phyloP scores from a whole-genome alignment of 176 grass and related monocot species.

The Microstegium vimineum region DNA sequence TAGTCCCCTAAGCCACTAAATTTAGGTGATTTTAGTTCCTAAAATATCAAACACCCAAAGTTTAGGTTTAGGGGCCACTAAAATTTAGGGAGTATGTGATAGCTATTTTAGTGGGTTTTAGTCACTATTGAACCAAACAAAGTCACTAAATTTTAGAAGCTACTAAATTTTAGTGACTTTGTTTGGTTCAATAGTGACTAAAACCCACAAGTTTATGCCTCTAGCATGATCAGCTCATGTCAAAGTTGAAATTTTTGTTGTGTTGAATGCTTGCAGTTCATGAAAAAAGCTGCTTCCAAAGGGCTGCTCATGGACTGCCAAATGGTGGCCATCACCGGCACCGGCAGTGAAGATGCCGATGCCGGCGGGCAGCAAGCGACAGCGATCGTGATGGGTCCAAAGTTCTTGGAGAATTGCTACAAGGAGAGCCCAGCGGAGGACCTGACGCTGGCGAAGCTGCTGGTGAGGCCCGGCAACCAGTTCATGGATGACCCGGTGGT shows the following conservation, averaged over 20 bases:
- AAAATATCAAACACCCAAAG: too few species aligned
- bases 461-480: slow-evolving; percentile 31
- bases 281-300: slow-evolving; percentile 6
- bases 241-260: neutral
- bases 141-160: too few species aligned
- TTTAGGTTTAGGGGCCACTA: too few species aligned
- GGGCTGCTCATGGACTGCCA: slow-evolving; percentile 35
- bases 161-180: too few species aligned
- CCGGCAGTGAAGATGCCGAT: too few species aligned
- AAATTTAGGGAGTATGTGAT: too few species aligned
- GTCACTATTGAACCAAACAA: too few species aligned
- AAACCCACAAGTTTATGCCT: neutral
- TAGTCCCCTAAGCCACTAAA: too few species aligned
- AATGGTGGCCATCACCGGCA: neutral
- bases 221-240: neutral
- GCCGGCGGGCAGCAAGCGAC: neutral
- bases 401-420: slow-evolving; percentile 14
- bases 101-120: too few species aligned
- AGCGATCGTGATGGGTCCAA: slow-evolving; percentile 12
- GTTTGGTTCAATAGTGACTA: slow-evolving; percentile 30
- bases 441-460: slow-evolving; percentile 26
- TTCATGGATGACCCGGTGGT: slow-evolving; percentile 19
- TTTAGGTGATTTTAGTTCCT: too few species aligned
- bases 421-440: slow-evolving; percentile 35
- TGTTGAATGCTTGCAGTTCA: slow-evolving; percentile 13